Conservation (phyloP, 768 basidiomycete species). For the Pisolithus microcarpus region DNA sequence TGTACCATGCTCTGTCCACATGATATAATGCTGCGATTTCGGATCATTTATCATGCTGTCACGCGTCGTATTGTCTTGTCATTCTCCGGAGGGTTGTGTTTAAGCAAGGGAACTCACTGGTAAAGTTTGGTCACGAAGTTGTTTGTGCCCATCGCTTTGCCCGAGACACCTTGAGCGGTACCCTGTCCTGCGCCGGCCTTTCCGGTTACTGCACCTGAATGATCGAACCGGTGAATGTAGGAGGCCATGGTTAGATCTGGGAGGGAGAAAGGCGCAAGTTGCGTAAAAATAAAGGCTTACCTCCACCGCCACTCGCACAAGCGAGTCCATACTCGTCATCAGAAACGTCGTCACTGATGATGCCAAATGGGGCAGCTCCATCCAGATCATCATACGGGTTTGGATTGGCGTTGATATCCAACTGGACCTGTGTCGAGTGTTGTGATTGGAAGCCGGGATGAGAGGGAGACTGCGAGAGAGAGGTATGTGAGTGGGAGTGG, state of each 20-base stretch:
- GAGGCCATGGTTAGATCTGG: background rate
- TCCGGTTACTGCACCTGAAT: background rate
- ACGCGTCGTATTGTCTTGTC: background rate
- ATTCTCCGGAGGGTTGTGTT: background rate
- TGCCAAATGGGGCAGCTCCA: constrained; percentile 30
- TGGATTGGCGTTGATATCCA: constrained; percentile 24
- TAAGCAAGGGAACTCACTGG: constrained; percentile 44
- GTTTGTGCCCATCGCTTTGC: constrained; percentile 62
- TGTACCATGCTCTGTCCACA: constrained; percentile 77
- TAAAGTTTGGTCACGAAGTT: constrained; percentile 89
- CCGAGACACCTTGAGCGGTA: constrained; percentile 48
- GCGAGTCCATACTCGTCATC: constrained; percentile 19
- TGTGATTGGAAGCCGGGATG: constrained; percentile 13
- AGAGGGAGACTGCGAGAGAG: constrained; percentile 14
- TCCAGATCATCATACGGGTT: constrained; percentile 56
- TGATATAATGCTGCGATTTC: constrained; percentile 71
- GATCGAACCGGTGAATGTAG: background rate
- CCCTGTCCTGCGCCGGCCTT: constrained; percentile 15
- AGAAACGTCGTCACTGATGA: constrained; percentile 18
- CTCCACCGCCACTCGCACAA: constrained; percentile 8
- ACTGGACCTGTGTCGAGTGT: constrained; percentile 4
- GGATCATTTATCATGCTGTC: constrained; percentile 80
- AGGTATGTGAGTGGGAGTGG: constrained; percentile 11
- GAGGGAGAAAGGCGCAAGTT: background rate
- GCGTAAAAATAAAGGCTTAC: constrained; percentile 1